Conservation (phyloP, 2,329 filamentous ascomycete genomes). For the Diaporthe batatas region DNA sequence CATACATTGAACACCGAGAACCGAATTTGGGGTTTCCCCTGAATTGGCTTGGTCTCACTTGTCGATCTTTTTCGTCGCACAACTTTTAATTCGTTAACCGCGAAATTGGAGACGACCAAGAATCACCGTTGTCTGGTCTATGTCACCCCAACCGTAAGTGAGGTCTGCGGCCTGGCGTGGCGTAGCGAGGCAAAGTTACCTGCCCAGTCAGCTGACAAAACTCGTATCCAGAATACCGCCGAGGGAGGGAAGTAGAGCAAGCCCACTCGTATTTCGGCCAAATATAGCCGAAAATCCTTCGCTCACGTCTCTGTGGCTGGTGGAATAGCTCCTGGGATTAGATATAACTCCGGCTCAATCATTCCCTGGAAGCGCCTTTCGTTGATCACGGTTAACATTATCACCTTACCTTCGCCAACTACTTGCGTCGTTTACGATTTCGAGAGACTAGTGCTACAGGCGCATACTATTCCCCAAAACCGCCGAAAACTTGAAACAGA, state of each 20-base stretch:
- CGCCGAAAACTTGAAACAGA: background rate
- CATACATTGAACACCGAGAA: background rate
- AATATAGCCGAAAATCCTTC: slow-evolving; percentile 1
- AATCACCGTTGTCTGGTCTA: background rate
- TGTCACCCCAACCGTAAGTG: background rate
- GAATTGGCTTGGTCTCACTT: background rate
- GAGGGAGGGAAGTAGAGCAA: background rate
- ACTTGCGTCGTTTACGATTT: background rate
- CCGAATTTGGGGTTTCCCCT: background rate
- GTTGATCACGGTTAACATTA: background rate
- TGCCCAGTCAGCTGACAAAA: slow-evolving; percentile 20
- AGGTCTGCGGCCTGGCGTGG: background rate
- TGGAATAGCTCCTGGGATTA: background rate
- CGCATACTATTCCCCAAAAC: background rate
- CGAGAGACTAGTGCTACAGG: background rate
- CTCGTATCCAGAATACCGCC: slow-evolving; percentile 9
- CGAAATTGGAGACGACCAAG: background rate
- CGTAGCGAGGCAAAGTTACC: background rate
- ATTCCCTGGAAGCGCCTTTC: background rate
- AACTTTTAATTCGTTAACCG: background rate
- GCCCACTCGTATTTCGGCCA: background rate
- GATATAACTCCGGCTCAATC: slow-evolving; percentile 4
- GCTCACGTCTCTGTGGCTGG: background rate
- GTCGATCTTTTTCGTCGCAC: background rate
- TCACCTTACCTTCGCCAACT: background rate